These are phyloP conservation scores for Ambrosia artemisiifolia DNA, from an alignment of 129 eudicot genomes.

Conservation along the genomic window DNA sequence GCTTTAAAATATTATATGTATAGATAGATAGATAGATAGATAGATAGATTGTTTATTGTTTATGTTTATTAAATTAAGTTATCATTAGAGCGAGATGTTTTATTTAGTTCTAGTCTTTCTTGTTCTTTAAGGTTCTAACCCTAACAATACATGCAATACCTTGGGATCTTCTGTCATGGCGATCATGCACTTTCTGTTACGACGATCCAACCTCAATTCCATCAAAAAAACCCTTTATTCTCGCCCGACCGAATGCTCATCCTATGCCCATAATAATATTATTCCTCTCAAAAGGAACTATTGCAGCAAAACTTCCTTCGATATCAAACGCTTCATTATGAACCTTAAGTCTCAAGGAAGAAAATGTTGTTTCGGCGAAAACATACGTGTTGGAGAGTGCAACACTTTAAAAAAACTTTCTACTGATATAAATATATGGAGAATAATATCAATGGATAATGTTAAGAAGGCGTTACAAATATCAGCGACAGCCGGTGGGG, in stretches of 20 bases:
- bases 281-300: neutral
- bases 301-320: slow-evolving; percentile 20
- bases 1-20: no score
- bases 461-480: slow-evolving; percentile 43
- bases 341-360: neutral
- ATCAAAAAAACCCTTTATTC: slow-evolving; percentile 25
- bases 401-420: slow-evolving; percentile 31
- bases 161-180: slow-evolving; percentile 18
- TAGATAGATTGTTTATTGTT: no score
- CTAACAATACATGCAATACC: no score
- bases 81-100: no score
- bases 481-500: slow-evolving; percentile 47
- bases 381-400: no score
- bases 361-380: neutral
- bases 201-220: slow-evolving; percentile 45
- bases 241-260: slow-evolving; percentile 13
- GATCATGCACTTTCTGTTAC: slow-evolving; percentile 32
- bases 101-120: no score
- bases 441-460: slow-evolving; percentile 22
- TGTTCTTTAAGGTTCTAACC: no score
- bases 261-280: neutral
- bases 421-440: neutral
- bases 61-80: no score
- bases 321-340: slow-evolving; percentile 27
- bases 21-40: no score